Base-by-base conservation (phyloP, 495 filamentous ascomycete species). In the Coniosporium apollinis region DNA sequence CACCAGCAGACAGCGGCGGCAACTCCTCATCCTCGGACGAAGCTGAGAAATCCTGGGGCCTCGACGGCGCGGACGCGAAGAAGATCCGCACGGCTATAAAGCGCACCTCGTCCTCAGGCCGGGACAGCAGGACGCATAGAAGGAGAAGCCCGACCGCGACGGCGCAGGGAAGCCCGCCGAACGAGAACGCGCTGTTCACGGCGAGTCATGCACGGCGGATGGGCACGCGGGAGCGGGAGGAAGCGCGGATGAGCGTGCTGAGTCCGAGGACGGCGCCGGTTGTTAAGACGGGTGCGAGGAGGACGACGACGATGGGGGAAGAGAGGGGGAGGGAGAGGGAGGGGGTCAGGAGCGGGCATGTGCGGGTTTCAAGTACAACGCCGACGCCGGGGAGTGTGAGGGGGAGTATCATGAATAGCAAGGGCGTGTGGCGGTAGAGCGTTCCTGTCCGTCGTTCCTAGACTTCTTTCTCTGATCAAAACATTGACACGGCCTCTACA, bases 201-300 rank as follows among this genome's bases (percentile, higher is more conserved):
- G 71, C 76, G 18, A 68, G 68, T 13, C 75, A 79, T 39, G 76
- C 77, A 5, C 61, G 77, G 20, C 60, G 77, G 10, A 79, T 82
- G 74, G 73, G 74, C 16, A 76, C 69, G 55, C 67, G 62, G 36
- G 74, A 78, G 17, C 70, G 71, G 37, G 74, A 75, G 22, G 49
- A 51, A 26, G 65, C 37, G 18, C 70, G 66, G 33, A 60, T 55
- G 19, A 67, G 64, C 31, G 74, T 82, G 11, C 54, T 83, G 32
- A 75, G 74, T 35, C 76, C 77, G 30, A 61, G 74, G 10, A 66
- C 69, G 15, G 56, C 70, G n/a, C 69, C 74, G 1, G 62, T 82
- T n/a, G 65, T 71, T 50, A 80, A 80, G 48, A 57, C 61, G 28
- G 42, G 42, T 11, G 31, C 43, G 31, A 31, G 47, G 19, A 33